A percentile compares a stretch with the other conserved stretches of the same genome.
Evolutionary conservation across 1,139 yeast genomes (phyloP).

Genomic region (Zygotorulaspora mrakii): DNA sequence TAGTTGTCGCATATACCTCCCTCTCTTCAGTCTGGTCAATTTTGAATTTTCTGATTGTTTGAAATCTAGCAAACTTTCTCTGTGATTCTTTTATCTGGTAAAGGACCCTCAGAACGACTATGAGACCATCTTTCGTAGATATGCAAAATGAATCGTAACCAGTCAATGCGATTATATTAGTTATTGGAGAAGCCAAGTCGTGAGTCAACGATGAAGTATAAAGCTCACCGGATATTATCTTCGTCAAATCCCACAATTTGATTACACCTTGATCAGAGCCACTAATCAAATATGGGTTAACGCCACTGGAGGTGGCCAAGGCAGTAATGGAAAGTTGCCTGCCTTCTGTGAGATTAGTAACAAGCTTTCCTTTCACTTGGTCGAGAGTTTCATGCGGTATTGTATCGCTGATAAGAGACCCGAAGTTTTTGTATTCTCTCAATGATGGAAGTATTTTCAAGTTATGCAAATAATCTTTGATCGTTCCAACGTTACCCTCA

Average conservation of each 20-base stretch:
- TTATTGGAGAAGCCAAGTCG: conserved; percentile 48
- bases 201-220: conserved; percentile 53
- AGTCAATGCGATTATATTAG: conserved; percentile 50
- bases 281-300: conserved; percentile 65
- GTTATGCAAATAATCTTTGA: conserved; percentile 52
- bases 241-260: conserved; percentile 72
- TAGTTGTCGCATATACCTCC: conserved; percentile 45
- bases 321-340: conserved; percentile 48
- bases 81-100: conserved; percentile 41
- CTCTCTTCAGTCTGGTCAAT: conserved; percentile 36
- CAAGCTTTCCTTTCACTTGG: conserved; percentile 46
- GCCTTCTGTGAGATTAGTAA: conserved; percentile 60
- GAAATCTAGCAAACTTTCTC: conserved; percentile 38
- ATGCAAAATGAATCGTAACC: conserved; percentile 66
- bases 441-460: conserved; percentile 55
- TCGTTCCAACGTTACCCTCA: conserved; percentile 61
- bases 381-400: conserved; percentile 32
- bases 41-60: conserved; percentile 22
- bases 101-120: conserved; percentile 58
- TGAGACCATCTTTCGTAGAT: conserved; percentile 59
- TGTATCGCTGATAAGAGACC: conserved; percentile 35
- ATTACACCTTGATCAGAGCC: conserved; percentile 73
- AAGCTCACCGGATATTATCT: conserved; percentile 61
- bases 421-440: conserved; percentile 69
- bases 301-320: conserved; percentile 53